A percentile compares a stretch with the other conserved stretches of the same genome.
Conservation (phyloP, 2,329 filamentous ascomycete species). For the Exophiala sp. region DNA sequence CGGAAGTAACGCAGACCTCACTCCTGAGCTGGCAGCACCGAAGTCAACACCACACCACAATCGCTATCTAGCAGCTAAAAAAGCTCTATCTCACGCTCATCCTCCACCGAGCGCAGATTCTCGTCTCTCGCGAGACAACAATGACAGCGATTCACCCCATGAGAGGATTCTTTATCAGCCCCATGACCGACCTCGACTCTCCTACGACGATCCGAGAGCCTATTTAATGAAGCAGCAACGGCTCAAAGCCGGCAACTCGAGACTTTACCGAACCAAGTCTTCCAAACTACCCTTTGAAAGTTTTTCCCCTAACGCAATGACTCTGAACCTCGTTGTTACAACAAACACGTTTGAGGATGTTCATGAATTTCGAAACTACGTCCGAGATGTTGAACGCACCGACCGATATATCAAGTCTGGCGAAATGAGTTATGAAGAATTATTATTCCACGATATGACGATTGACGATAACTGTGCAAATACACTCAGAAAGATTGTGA, state of each 20-base stretch:
- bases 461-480: neutral
- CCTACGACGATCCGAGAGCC: slow-evolving; percentile 32
- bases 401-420: slow-evolving; percentile 1
- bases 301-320: slow-evolving; percentile 5
- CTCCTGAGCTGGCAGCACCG: too few relatives aligned
- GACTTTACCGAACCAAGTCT: slow-evolving; percentile 18
- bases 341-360: neutral
- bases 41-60: slow-evolving; percentile 29
- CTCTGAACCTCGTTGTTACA: slow-evolving; percentile 3
- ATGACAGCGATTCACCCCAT: neutral
- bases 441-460: neutral
- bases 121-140: neutral
- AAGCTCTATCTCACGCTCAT: slow-evolving; percentile 19
- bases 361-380: neutral
- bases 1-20: neutral
- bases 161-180: neutral
- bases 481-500: neutral
- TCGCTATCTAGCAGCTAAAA: slow-evolving; percentile 32
- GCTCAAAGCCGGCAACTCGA: neutral
- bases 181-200: slow-evolving; percentile 10
- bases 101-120: neutral
- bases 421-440: neutral
- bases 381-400: neutral
- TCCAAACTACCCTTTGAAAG: slow-evolving; percentile 22
- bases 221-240: slow-evolving; percentile 32